Conservation (phyloP, 345 rosid genomes). For the Hibiscus trionum region DNA sequence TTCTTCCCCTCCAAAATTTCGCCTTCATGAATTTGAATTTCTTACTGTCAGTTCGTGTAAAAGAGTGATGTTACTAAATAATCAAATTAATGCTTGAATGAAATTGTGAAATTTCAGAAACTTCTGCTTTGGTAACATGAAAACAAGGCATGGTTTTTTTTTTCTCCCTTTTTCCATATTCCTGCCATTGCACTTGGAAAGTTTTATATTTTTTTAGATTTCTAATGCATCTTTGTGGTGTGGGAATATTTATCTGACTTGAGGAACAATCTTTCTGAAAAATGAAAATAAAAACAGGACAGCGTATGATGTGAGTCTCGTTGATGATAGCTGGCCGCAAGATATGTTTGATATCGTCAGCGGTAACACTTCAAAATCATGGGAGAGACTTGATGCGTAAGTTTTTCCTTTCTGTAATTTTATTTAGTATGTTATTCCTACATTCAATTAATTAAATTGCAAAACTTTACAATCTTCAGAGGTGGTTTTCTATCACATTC, state of each 20-base stretch:
- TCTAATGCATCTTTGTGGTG: not conserved
- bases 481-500: conserved; percentile 75
- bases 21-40: not conserved
- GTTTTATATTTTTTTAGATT: not conserved
- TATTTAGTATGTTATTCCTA: not conserved
- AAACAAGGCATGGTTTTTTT: not conserved
- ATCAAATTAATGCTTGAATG: not conserved
- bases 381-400: conserved; percentile 98
- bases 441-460: conserved; percentile 17
- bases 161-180: not conserved
- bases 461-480: conserved; percentile 33
- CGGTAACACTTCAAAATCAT: conserved; percentile 70
- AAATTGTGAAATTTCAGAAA: not conserved
- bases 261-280: not conserved
- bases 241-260: conserved; percentile 2
- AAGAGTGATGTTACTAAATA: not conserved
- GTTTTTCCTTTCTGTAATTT: conserved; percentile 19
- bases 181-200: not conserved
- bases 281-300: conserved; percentile 39
- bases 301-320: conserved; percentile 68
- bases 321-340: conserved; percentile 66
- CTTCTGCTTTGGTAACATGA: not conserved
- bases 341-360: conserved; percentile 47
- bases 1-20: not conserved
- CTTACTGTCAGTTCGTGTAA: not conserved